A percentile compares a stretch with the other conserved stretches of the same genome.
phyloP scores from a whole-genome alignment of 495 filamentous ascomycete genomes.

The Penicillium canariense region DNA sequence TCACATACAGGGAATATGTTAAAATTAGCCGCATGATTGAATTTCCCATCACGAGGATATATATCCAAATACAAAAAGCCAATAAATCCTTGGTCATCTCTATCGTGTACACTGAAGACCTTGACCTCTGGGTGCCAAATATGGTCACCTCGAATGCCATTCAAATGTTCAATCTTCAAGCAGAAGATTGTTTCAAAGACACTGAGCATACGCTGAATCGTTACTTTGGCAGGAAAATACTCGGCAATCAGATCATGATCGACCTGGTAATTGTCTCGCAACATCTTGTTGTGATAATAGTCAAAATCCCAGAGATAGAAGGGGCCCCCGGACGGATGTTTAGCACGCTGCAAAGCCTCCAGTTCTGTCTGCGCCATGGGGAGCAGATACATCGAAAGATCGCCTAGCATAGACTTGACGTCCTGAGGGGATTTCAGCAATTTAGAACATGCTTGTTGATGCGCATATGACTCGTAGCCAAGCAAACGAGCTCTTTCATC shows the following conservation, averaged over 20 bases:
- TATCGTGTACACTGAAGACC: background rate
- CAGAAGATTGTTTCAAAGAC: background rate
- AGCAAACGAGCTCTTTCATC: constrained; percentile 10
- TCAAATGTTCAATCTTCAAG: background rate
- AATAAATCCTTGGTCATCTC: background rate
- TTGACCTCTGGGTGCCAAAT: background rate
- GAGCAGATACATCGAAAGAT: background rate
- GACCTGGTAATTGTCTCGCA: constrained; percentile 7
- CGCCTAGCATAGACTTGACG: background rate
- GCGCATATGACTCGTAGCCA: constrained; percentile 6
- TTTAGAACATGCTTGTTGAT: constrained; percentile 2
- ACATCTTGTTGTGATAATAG: constrained; percentile 5
- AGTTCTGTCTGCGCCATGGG: background rate
- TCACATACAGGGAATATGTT: constrained; percentile 10
- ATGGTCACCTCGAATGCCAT: background rate
- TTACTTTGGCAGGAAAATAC: constrained; percentile 3
- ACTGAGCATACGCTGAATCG: constrained; percentile 5
- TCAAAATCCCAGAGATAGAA: constrained; percentile 14
- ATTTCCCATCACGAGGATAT: constrained; percentile 7
- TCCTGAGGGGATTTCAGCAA: background rate
- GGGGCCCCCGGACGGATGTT: background rate
- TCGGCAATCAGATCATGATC: constrained; percentile 9
- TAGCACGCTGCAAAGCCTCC: background rate
- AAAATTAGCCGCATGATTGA: constrained; percentile 11
- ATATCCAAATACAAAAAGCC: constrained; percentile 9